Conservation (phyloP, 2,329 filamentous ascomycete genomes). For the Septoria linicola region DNA sequence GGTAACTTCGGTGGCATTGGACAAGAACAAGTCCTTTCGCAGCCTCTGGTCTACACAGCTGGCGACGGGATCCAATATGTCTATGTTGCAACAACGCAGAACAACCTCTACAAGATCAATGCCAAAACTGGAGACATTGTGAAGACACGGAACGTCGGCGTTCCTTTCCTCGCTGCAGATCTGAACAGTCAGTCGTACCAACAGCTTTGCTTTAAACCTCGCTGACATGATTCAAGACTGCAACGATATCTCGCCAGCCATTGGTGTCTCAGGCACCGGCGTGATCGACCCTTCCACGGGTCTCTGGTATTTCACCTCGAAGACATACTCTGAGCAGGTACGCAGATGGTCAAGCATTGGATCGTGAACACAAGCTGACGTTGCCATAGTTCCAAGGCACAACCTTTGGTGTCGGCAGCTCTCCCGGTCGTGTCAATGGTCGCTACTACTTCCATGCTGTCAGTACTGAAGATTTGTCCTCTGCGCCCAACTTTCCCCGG, state of each 20-base stretch:
- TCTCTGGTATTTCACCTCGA: constrained; percentile 16
- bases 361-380: too few relatives aligned
- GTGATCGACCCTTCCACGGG: constrained; percentile 15
- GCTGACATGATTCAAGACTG: too few relatives aligned
- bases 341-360: too few relatives aligned
- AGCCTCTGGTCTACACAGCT: constrained; percentile 15
- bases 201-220: too few relatives aligned
- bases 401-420: constrained; percentile 6
- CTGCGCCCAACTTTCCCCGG: constrained; percentile 8
- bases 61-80: constrained; percentile 14
- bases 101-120: constrained; percentile 19
- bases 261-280: constrained; percentile 14
- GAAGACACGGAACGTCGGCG: constrained; percentile 6
- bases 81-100: constrained; percentile 16
- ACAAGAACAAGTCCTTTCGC: constrained; percentile 12
- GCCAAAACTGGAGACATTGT: constrained; percentile 14
- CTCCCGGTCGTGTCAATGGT: constrained; percentile 12
- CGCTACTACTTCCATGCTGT: constrained; percentile 16
- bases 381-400: constrained; percentile 12
- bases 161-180: constrained; percentile 15
- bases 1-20: constrained; percentile 13
- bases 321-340: constrained; percentile 14
- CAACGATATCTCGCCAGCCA: constrained; percentile 7
- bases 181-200: too few relatives aligned
- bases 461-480: constrained; percentile 12